phyloP scores from a whole-genome alignment of 805 yeast species.

The Candida stauntonica region DNA sequence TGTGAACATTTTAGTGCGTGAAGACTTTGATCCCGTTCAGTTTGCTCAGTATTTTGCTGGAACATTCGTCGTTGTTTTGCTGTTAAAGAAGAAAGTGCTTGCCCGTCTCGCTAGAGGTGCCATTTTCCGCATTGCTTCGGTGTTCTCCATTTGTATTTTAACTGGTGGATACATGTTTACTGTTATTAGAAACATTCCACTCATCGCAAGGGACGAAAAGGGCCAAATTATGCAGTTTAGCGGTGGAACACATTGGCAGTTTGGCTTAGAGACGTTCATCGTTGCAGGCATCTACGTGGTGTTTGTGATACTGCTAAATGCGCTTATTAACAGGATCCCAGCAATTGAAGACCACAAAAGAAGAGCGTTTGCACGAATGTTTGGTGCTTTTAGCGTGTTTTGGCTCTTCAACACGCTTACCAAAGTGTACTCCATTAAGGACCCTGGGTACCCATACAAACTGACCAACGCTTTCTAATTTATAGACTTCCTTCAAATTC shows the following conservation, averaged over 20 bases:
- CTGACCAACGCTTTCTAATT: conserved; percentile 9
- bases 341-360: conserved; percentile 12
- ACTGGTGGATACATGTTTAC: conserved; percentile 65
- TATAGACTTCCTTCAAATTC: no score
- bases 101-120: conserved; percentile 27
- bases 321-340: conserved; percentile 38
- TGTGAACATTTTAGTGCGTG: conserved; percentile 38
- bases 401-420: conserved; percentile 21
- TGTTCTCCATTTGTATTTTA: conserved; percentile 40
- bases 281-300: conserved; percentile 46
- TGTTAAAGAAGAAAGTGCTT: conserved; percentile 45
- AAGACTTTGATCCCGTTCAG: conserved; percentile 38
- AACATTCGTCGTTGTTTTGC: conserved; percentile 41
- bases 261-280: conserved; percentile 61
- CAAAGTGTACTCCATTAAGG: conserved; percentile 16
- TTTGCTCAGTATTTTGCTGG: conserved; percentile 43
- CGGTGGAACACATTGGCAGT: conserved; percentile 65
- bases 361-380: conserved; percentile 9
- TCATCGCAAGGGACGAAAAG: conserved; percentile 48
- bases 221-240: conserved; percentile 53
- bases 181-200: conserved; percentile 55
- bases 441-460: conserved; percentile 20
- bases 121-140: conserved; percentile 30
- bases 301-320: conserved; percentile 39
- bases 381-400: conserved; percentile 15